Evolutionary conservation across 1,284 basidiomycete species (phyloP), one percentile per base, ranked within the genome.

Genomic region (Boletellus dicymbophilus): DNA sequence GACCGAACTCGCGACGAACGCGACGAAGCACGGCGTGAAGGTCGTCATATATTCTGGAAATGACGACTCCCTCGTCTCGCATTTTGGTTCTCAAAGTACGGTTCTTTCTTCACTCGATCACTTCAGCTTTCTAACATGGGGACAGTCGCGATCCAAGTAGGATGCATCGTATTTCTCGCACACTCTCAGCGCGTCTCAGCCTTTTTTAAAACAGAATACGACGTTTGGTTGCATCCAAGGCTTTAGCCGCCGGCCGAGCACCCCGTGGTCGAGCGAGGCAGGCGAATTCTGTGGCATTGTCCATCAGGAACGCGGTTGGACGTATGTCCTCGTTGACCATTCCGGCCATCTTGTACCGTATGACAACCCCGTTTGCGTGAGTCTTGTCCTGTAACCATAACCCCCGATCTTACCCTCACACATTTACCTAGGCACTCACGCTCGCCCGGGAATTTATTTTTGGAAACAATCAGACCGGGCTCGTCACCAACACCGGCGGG

Each of bases 151-250:
- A 88, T 88, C 25, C 85, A 86, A 66, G 82, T 81, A 59, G 33
- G 63, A 40, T 39, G 28, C 33, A 33, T 31, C 3, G 25, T 50
- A 34, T 18, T 23, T 13, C 28, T 27, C 23, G 26, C 12, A 27
- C 54, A 46, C n/a, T 56, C 31, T n/a, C 28, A 18, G 40, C 23
- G 6, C 13, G 38, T 42, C 41, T 27, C 9, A 5, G 38, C 1
- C 6, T 18, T 33, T 33, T 9, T n/a, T n/a, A n/a, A n/a, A n/a
- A n/a, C 31, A 87, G 82, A 89, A 89, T 57, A 87, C 83, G 10
- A 87, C 87, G 1, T 89, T 88, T 57, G 85, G 85, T 30, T 85
- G 82, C 13, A 82, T 82, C 37, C 84, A 82, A 63, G 87, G 87
- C 4, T 89, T 89, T 62, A 80, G 83, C 6, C 72, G 78, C 40